phyloP scores from a whole-genome alignment of 495 filamentous ascomycete genomes.

The Elasticomyces elasticus region DNA sequence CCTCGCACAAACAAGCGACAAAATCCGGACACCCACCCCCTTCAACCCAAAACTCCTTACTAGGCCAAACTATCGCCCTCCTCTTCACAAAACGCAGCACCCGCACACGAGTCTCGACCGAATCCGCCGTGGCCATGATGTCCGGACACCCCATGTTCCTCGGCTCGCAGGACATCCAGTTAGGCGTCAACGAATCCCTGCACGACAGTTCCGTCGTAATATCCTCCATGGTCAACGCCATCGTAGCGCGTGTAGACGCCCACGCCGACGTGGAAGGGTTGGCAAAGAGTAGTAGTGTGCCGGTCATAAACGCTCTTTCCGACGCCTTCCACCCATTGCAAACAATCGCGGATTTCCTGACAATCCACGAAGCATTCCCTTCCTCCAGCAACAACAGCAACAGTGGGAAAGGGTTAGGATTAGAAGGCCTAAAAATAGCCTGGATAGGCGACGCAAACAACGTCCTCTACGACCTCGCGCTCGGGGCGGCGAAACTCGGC shows the following conservation, averaged over 20 bases:
- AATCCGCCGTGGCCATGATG: slow-evolving; percentile 71
- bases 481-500: slow-evolving; percentile 74
- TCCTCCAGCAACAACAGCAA: slow-evolving; percentile 32
- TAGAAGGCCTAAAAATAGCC: slow-evolving; percentile 77
- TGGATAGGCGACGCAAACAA: slow-evolving; percentile 98
- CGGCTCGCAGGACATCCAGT: slow-evolving; percentile 86
- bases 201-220: slow-evolving; percentile 82
- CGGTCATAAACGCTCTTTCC: slow-evolving; percentile 89
- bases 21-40: slow-evolving; percentile 54
- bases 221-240: slow-evolving; percentile 82
- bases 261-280: slow-evolving; percentile 73
- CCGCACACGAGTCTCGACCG: slow-evolving; percentile 82
- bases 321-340: slow-evolving; percentile 87
- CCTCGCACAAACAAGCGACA: slow-evolving; percentile 61
- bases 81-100: slow-evolving; percentile 94
- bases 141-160: slow-evolving; percentile 95
- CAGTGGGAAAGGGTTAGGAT: slow-evolving; percentile 44
- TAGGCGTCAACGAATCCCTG: slow-evolving; percentile 90
- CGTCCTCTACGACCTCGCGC: slow-evolving; percentile 85
- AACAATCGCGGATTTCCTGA: slow-evolving; percentile 84
- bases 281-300: slow-evolving; percentile 71
- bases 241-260: slow-evolving; percentile 77
- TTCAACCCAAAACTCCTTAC: slow-evolving; percentile 42
- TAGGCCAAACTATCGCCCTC: slow-evolving; percentile 81
- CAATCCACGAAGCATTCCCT: slow-evolving; percentile 68